These are phyloP conservation scores for Phialocephala sp. DNA, from an alignment of 2,329 filamentous ascomycete species.

Conservation along the genomic window DNA sequence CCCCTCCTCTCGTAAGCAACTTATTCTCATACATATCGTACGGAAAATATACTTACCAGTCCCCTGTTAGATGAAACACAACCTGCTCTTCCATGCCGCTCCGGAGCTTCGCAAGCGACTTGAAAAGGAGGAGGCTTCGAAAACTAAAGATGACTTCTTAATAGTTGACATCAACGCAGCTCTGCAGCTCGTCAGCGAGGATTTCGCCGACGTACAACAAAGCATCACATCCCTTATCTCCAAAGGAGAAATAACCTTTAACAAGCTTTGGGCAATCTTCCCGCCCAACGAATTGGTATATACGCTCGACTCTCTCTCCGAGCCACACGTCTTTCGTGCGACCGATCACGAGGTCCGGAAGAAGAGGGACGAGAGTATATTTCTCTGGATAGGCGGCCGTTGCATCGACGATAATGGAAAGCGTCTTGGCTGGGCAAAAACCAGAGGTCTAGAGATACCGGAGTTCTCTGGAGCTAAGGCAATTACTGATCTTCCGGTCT, in stretches of 20 bases:
- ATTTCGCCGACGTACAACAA: neutral
- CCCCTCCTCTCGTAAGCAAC: neutral
- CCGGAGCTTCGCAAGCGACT: neutral
- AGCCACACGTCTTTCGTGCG: neutral
- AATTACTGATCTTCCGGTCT: neutral
- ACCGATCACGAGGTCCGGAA: neutral
- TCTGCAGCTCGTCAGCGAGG: neutral
- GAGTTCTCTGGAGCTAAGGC: neutral
- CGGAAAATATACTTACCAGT: neutral
- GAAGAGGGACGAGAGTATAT: neutral
- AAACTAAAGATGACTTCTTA: neutral
- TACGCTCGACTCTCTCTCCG: neutral
- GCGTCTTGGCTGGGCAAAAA: neutral
- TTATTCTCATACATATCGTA: neutral
- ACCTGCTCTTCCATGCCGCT: neutral
- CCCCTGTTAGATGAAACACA: neutral
- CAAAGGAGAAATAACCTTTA: neutral
- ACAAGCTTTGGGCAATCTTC: neutral
- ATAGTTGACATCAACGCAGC: neutral
- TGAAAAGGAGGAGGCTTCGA: neutral
- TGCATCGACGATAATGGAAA: neutral
- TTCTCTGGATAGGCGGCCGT: neutral
- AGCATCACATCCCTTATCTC: neutral
- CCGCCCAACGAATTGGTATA: neutral
- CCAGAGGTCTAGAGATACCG: neutral